These are phyloP conservation scores for Flaveria trinervia DNA, from an alignment of 129 eudicot species.

Conservation along the genomic window DNA sequence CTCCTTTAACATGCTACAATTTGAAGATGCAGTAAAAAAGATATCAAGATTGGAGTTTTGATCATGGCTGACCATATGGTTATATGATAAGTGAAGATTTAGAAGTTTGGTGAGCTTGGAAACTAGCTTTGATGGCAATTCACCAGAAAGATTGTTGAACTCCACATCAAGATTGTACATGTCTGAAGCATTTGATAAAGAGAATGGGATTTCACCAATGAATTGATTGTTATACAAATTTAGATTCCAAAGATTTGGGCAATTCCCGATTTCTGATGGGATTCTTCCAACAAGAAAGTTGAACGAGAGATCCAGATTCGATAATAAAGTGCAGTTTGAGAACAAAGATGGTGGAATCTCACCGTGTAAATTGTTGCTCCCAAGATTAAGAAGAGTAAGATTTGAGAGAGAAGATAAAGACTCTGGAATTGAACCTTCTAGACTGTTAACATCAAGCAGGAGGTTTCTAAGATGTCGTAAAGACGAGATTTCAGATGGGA, in stretches of 20 bases:
- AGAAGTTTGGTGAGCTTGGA: conserved; percentile 38
- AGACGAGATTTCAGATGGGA: conserved; percentile 47
- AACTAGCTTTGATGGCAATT: conserved; percentile 46
- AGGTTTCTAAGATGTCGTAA: conserved; percentile 42
- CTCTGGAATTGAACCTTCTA: conserved; percentile 48
- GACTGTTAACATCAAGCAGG: conserved; percentile 39
- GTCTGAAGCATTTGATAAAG: conserved; percentile 44
- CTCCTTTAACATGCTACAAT: conserved; percentile 46
- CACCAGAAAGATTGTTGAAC: conserved; percentile 53
- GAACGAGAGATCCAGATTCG: conserved; percentile 49
- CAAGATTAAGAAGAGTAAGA: conserved; percentile 40
- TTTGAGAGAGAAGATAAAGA: conserved; percentile 42
- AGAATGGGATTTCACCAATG: conserved; percentile 55
- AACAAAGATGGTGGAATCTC: conserved; percentile 49
- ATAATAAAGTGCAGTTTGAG: conserved; percentile 55
- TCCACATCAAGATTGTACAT: conserved; percentile 52
- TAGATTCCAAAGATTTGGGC: conserved; percentile 47
- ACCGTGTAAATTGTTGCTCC: conserved; percentile 42
- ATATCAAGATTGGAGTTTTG: conserved; percentile 50
- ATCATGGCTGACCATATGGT: conserved; percentile 52
- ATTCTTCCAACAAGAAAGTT: conserved; percentile 43
- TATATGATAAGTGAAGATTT: conserved; percentile 52
- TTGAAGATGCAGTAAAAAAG: conserved; percentile 44
- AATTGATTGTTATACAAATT: conserved; percentile 56
- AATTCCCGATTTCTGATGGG: conserved; percentile 56